Evolutionary conservation across 495 filamentous ascomycete genomes (phyloP).

Genomic region (Collariella sp.): DNA sequence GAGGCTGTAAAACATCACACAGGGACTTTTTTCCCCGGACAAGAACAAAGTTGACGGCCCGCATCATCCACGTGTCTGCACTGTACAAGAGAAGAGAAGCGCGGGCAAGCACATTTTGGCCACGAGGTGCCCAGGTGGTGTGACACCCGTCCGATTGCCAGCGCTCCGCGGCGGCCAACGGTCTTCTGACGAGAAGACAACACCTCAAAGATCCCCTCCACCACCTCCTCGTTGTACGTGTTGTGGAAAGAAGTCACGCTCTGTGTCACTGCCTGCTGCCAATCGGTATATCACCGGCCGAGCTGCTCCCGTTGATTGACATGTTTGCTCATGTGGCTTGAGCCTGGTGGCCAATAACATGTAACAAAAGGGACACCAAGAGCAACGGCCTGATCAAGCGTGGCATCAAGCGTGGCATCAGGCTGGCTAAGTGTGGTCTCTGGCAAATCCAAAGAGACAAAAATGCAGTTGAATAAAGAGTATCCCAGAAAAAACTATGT

Average conservation of each 20-base stretch:
- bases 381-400: slow-evolving; percentile 1
- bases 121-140: not conserved
- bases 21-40: not conserved
- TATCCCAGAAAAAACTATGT: not conserved
- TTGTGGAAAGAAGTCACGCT: not conserved
- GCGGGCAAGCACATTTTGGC: not conserved
- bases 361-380: not conserved
- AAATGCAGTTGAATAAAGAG: not conserved
- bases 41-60: not conserved
- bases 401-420: not conserved
- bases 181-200: not conserved
- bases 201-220: not conserved
- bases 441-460: not conserved
- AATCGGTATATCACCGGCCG: not conserved
- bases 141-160: not conserved
- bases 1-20: not conserved
- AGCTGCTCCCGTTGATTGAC: not conserved
- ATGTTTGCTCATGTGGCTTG: not conserved
- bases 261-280: not conserved
- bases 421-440: not conserved
- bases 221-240: not conserved
- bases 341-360: not conserved
- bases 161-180: not conserved
- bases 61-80: not conserved
- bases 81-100: not conserved